phyloP scores from a whole-genome alignment of 768 basidiomycete species.

The Lentinula edodes region DNA sequence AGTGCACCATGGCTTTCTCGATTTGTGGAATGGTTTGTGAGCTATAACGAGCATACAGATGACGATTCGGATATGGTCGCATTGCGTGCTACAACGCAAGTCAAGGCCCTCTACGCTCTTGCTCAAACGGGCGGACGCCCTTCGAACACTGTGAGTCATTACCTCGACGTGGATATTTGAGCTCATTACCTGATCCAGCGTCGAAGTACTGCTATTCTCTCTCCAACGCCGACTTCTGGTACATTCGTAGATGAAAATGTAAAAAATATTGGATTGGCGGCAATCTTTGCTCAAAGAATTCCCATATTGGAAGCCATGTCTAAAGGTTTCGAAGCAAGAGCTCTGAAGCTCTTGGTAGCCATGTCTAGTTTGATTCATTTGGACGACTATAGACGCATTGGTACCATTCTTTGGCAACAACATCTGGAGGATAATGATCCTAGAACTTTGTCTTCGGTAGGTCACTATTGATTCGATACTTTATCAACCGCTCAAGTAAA shows the following conservation, averaged over 20 bases:
- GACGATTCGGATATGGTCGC: constrained; percentile 41
- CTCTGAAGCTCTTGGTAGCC: constrained; percentile 57
- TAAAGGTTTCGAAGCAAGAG: constrained; percentile 39
- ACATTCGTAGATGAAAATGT: background rate
- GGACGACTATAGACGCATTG: constrained; percentile 47
- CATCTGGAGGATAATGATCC: constrained; percentile 39
- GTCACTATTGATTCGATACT: constrained; percentile 14
- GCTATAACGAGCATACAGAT: constrained; percentile 26
- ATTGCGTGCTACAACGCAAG: constrained; percentile 30
- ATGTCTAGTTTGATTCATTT: constrained; percentile 48
- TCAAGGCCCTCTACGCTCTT: constrained; percentile 47
- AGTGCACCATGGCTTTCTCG: constrained; percentile 45
- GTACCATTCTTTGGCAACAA: constrained; percentile 52
- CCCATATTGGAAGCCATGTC: constrained; percentile 37
- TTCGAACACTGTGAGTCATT: constrained; percentile 33
- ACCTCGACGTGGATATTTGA: background rate
- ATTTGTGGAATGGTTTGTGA: constrained; percentile 38
- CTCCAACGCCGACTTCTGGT: constrained; percentile 11
- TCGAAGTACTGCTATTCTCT: constrained; percentile 35
- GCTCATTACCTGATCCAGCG: constrained; percentile 21
- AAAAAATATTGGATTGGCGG: constrained; percentile 24
- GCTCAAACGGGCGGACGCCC: constrained; percentile 41
- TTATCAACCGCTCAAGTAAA: background rate
- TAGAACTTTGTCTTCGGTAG: constrained; percentile 43
- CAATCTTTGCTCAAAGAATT: constrained; percentile 29